Base-by-base conservation (phyloP, 2,329 filamentous ascomycete genomes). In the Pseudogymnoascus sp. region DNA sequence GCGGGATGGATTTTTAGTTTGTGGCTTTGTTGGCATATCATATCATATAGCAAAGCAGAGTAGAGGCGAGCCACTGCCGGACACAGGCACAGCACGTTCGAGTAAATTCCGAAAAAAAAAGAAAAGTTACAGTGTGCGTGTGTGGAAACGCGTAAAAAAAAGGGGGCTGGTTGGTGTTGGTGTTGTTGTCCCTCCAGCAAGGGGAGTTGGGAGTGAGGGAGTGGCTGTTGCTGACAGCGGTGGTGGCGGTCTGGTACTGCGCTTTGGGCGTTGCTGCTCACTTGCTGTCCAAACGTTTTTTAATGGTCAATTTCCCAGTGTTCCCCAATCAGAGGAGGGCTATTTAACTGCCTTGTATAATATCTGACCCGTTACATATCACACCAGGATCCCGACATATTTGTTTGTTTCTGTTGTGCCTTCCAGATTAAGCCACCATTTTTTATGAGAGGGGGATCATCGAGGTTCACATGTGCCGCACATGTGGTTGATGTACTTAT, bases 61-160 rank as follows among this genome's bases (percentile, higher is more conserved):
- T 6, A n/a, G 14, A n/a, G 36, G 36, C 6, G 36, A 39, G 36
- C 36, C 36, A 39, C 31, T 34, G 31, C 11, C 31, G 4, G 31
- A 34, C 7, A 34, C 31, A 34, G 10, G 31, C 31, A 34, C 31
- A 34, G 31, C 31, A 34, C 31, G 31, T 34, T 34, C 4, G 31
- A 11, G 31, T 34, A 34, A 4, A 34, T 13, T 5, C 1, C 1
- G 31, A 68, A 68, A 71, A 67, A 16, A 7, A n/a, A n/a, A 39
- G 14, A n/a, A n/a, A 39, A n/a, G 36, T 37, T n/a, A n/a, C 14
- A 14, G 36, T n/a, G 36, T 37, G 36, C 6, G 37, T 39, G 34
- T 7, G 36, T 7, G 14, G 6, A 7, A 16, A 39, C 36, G 36
- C 14, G 36, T 16, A 41, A 41, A 41, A 8, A 39, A 8, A 41